Conservation (phyloP, 1,139 yeast species). For the Geotrichum citri-aurantii region DNA sequence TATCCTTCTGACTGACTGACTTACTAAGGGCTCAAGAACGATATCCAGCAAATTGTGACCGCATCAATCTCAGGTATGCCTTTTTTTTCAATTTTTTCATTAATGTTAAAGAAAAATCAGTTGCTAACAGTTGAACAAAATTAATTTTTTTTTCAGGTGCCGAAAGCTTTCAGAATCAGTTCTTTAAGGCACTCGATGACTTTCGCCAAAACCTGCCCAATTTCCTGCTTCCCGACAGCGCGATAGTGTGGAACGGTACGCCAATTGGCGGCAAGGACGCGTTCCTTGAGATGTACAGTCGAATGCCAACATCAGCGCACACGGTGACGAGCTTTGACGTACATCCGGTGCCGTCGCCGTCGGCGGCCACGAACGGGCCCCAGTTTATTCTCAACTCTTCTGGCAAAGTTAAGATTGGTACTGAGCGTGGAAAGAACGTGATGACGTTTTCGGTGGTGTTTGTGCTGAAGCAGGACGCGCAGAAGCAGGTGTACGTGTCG, state of each 20-base stretch:
- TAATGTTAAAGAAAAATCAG: too few species aligned
- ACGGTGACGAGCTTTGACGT: constrained; percentile 33
- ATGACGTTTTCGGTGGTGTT: constrained; percentile 35
- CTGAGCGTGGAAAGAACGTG: constrained; percentile 28
- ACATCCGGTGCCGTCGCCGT: constrained; percentile 33
- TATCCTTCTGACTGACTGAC: not conserved
- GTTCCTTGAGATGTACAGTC: constrained; percentile 30
- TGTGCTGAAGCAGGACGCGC: constrained; percentile 26
- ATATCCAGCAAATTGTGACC: constrained; percentile 2
- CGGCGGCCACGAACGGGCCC: constrained; percentile 9
- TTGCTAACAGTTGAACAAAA: too few species aligned
- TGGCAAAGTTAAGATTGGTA: constrained; percentile 33
- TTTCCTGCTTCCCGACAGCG: constrained; percentile 29
- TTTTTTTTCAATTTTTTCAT: not conserved
- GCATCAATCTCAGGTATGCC: constrained; percentile 4
- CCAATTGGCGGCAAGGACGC: constrained; percentile 38
- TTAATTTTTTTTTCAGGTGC: constrained; percentile 7
- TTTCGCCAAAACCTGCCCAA: constrained; percentile 27
- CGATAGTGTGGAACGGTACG: constrained; percentile 38
- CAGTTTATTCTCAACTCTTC: constrained; percentile 30
- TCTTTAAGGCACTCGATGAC: constrained; percentile 29
- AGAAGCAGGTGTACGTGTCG: constrained; percentile 24
- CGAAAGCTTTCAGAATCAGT: constrained; percentile 25
- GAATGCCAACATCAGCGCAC: constrained; percentile 34
- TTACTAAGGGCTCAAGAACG: not conserved